A percentile compares a stretch with the other conserved stretches of the same genome.
Evolutionary conservation across 1,284 basidiomycete species (phyloP).

Genomic region (Cutaneotrichosporon sp.): DNA sequence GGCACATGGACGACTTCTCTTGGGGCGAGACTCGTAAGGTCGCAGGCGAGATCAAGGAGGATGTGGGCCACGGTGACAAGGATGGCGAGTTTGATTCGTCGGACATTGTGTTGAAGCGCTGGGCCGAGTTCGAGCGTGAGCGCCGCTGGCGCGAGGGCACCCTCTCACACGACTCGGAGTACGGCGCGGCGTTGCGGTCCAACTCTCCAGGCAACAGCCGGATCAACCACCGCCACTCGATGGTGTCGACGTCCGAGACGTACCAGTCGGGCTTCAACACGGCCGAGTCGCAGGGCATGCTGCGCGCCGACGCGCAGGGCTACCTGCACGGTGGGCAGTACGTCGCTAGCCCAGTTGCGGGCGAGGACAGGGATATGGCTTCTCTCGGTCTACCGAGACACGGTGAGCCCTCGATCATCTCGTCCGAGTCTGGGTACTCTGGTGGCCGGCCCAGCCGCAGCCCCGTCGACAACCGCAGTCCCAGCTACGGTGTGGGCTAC

Average conservation of each 20-base stretch:
- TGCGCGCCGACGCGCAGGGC: conserved; percentile 42
- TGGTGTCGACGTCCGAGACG: conserved; percentile 71
- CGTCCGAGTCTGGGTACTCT: conserved; percentile 43
- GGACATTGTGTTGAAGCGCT: conserved; percentile 97
- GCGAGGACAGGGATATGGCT: conserved; percentile 55
- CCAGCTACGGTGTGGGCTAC: conserved; percentile 20
- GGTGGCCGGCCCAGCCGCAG: conserved; percentile 10
- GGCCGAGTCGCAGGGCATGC: conserved; percentile 49
- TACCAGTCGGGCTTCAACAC: conserved; percentile 53
- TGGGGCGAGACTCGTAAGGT: conserved; percentile 96
- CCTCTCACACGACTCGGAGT: conserved; percentile 72
- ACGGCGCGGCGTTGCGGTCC: conserved; percentile 45
- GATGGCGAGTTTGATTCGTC: conserved; percentile 94
- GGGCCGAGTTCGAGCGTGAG: conserved; percentile 97
- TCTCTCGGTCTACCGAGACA: conserved; percentile 47
- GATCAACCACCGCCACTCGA: conserved; percentile 63
- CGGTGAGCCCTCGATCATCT: conserved; percentile 41
- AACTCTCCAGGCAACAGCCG: conserved; percentile 52
- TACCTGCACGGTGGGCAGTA: conserved; percentile 54
- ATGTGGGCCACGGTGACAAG: conserved; percentile 75
- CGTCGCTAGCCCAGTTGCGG: conserved; percentile 64
- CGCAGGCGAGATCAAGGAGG: conserved; percentile 64
- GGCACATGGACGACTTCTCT: conserved; percentile 99
- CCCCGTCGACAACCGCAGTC: conserved; percentile 14
- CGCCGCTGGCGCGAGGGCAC: conserved; percentile 85